phyloP scores from a whole-genome alignment of 2,329 filamentous ascomycete genomes.

The Sphaerostilbella broomeana region DNA sequence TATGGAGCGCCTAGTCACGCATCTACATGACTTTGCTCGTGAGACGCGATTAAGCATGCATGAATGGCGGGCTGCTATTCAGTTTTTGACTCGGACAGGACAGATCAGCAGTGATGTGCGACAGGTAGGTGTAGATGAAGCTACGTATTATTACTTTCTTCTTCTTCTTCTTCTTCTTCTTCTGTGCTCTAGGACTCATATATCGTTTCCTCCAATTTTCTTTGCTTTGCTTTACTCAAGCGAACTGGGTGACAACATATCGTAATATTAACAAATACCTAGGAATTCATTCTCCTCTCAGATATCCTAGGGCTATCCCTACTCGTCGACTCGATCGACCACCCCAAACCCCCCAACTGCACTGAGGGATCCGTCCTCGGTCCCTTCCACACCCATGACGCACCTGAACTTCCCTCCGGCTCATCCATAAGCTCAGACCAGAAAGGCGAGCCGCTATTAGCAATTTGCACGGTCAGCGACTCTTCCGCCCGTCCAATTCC shows the following conservation, averaged over 20 bases:
- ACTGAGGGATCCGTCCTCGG: conserved; percentile 75
- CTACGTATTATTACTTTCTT: background rate
- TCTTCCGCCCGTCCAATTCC: conserved; percentile 51
- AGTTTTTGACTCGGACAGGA: conserved; percentile 62
- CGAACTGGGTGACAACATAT: too few species aligned
- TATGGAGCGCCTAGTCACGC: conserved; percentile 61
- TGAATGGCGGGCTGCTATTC: conserved; percentile 66
- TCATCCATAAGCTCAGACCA: conserved; percentile 56
- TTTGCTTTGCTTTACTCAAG: background rate
- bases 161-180: background rate
- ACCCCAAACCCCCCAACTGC: conserved; percentile 60
- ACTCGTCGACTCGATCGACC: conserved; percentile 69
- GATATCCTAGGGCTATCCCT: conserved; percentile 69
- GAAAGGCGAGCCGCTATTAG: conserved; percentile 58
- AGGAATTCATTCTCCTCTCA: conserved; percentile 71
- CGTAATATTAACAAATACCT: too few species aligned
- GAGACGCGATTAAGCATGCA: conserved; percentile 65
- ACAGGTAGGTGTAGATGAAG: conserved; percentile 6
- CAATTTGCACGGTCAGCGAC: conserved; percentile 60
- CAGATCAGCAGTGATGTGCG: conserved; percentile 45
- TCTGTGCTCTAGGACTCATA: too few species aligned
- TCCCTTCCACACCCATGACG: conserved; percentile 73
- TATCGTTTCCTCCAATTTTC: background rate
- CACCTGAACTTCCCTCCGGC: conserved; percentile 46
- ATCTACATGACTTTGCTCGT: conserved; percentile 69